Evolutionary conservation across 257 asterid species (phyloP), one percentile per base, ranked within the genome.

Genomic region (Fraxinus quadrangulata): DNA sequence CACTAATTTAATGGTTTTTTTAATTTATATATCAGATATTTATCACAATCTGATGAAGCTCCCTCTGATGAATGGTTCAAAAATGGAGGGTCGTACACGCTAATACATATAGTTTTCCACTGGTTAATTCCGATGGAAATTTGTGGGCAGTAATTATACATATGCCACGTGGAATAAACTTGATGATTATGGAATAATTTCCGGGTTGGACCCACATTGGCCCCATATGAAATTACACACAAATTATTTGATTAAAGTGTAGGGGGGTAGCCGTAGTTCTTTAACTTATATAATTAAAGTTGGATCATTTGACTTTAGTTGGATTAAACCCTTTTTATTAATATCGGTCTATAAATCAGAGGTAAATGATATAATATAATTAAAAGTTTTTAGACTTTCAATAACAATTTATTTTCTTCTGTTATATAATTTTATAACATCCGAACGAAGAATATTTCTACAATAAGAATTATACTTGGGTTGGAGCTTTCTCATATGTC

Each of bases 31-130:
- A 63, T 82, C 73, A 54, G 82, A 83, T 76, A 83, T 75, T 65
- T 16, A 76, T 79, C 79, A 76, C 77, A 70, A 26, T 81, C 70
- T 67, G 72, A 71, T 59, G 81, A 76, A 80, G 69, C 70, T 61
- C 77, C 40, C 19, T 66, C 30, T 3, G 47, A 71, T 49, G 81
- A 77, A 82, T 39, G 81, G 79, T 21, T 70, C 39, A 63, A 28
- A 31, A 3, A 30, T 75, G 79, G 77, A 74, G 70, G 72, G 77
- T 75, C 77, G 21, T 24, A 77, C 79, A 75, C 80, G 83, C 45
- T 33, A 65, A 26, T 5, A 12, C 33, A 24, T 31, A 24, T 2
- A 17, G 65, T 19, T 31, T 21, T 69, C 39, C 8, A 31, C 37
- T 2, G 68, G 13, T 30, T 70, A 5, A 14, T 16, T 65, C 72